Conservation (phyloP, 2,329 filamentous ascomycete species). For the Microdochium trichocladiopsis region DNA sequence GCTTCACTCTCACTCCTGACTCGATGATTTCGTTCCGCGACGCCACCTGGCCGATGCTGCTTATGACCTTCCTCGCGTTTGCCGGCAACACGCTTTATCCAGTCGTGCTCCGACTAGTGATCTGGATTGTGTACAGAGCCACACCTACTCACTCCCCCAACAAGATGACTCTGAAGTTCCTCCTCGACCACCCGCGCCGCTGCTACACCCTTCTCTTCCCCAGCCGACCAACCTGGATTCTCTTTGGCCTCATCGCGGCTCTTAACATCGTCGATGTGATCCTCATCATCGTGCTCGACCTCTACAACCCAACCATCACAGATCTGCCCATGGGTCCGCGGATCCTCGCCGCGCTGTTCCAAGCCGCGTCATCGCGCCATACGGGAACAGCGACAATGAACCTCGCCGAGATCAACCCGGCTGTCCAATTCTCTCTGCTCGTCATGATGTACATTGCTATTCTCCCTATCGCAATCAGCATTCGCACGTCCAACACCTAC, state of each 20-base stretch:
- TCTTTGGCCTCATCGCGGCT: slow-evolving; percentile 39
- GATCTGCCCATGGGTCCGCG: slow-evolving; percentile 35
- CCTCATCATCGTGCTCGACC: slow-evolving; percentile 42
- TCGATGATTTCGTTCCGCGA: slow-evolving; percentile 43
- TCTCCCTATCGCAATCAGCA: slow-evolving; percentile 54
- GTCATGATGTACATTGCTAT: slow-evolving; percentile 62
- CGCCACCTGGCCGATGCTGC: slow-evolving; percentile 32
- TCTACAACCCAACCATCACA: slow-evolving; percentile 43
- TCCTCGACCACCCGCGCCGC: slow-evolving; percentile 55
- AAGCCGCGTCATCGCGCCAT: slow-evolving; percentile 42
- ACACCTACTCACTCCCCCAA: slow-evolving; percentile 28
- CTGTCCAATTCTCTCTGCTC: slow-evolving; percentile 49
- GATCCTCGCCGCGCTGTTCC: slow-evolving; percentile 50
- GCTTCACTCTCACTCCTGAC: slow-evolving; percentile 46
- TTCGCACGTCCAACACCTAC: slow-evolving; percentile 54
- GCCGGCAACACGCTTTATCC: slow-evolving; percentile 52
- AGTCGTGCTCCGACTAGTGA: slow-evolving; percentile 46
- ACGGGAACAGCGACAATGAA: slow-evolving; percentile 42
- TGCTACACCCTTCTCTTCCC: slow-evolving; percentile 60
- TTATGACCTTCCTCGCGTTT: slow-evolving; percentile 41
- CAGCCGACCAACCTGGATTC: slow-evolving; percentile 49
- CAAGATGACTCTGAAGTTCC: slow-evolving; percentile 41
- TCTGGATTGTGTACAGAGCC: slow-evolving; percentile 47
- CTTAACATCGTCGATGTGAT: slow-evolving; percentile 49
- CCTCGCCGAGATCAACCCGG: slow-evolving; percentile 41